Conservation (phyloP, 176 grass and related monocot genomes). For the Alloteropsis semialata region DNA sequence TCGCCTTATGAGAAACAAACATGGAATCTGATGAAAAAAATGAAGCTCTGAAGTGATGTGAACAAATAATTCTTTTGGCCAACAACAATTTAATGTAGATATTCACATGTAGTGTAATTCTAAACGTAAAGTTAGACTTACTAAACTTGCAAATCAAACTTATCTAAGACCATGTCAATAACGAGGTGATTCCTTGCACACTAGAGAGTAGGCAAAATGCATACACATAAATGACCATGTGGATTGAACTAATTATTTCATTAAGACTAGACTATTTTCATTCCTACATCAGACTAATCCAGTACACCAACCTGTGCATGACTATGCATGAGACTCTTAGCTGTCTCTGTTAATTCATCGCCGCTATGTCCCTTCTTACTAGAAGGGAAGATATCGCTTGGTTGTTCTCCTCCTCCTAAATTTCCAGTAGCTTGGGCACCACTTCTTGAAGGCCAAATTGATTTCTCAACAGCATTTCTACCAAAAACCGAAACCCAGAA, state of each 20-base stretch:
- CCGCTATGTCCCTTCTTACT: background rate
- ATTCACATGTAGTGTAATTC: background rate
- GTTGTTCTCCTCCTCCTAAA: background rate
- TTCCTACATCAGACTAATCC: background rate
- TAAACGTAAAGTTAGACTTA: background rate
- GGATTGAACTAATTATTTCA: background rate
- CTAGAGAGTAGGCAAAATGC: background rate
- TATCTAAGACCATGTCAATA: slow-evolving; percentile 2
- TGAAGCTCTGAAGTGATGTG: background rate
- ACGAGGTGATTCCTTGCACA: background rate
- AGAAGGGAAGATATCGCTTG: slow-evolving; percentile 1
- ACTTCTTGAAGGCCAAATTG: slow-evolving; percentile 19
- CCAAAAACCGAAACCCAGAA: slow-evolving; percentile 66
- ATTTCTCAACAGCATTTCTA: slow-evolving; percentile 57
- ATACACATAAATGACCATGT: background rate
- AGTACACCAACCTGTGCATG: slow-evolving; percentile 16
- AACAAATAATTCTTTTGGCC: background rate
- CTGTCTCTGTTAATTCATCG: background rate
- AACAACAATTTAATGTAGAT: background rate
- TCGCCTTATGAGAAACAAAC: background rate
- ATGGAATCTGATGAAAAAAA: background rate
- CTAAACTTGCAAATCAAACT: background rate
- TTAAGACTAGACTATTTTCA: slow-evolving; percentile 9
- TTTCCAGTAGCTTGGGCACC: background rate
- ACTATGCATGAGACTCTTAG: background rate